Conservation (phyloP, 176 grass and related monocot genomes). For the maize (Zea mays) region DNA sequence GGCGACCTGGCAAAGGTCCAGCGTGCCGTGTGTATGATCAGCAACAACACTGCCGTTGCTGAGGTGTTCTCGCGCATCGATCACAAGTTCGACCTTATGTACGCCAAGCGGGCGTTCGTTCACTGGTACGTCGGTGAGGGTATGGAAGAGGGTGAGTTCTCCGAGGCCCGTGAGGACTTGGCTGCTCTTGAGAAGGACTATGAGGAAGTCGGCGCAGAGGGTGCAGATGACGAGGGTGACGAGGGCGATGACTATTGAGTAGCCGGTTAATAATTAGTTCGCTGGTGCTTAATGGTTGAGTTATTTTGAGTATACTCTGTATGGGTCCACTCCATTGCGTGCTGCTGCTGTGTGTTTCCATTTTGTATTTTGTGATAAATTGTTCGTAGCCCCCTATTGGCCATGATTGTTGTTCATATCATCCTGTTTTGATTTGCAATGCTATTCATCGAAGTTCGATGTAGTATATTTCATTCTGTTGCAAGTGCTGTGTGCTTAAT, state of each 20-base stretch:
- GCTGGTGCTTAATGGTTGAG: constrained; percentile 44
- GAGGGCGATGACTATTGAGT: constrained; percentile 77
- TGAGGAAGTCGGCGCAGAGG: constrained; percentile 77
- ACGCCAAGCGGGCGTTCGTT: constrained; percentile 79
- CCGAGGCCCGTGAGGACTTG: constrained; percentile 83
- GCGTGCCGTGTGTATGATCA: constrained; percentile 94
- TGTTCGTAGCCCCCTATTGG: constrained; percentile 39
- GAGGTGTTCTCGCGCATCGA: constrained; percentile 89
- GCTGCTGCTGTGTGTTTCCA: constrained; percentile 48
- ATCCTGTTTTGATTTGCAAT: constrained; percentile 38
- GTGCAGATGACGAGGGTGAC: constrained; percentile 66
- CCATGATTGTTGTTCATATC: constrained; percentile 59
- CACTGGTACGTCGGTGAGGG: constrained; percentile 95
- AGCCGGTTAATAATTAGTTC: constrained; percentile 57
- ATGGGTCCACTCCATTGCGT: constrained; percentile 38
- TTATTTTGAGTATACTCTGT: constrained; percentile 40
- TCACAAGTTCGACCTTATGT: constrained; percentile 96
- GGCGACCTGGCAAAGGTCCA: constrained; percentile 91
- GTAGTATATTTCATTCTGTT: constrained; percentile 7
- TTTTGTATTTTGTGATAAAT: constrained; percentile 46
- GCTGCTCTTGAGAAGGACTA: constrained; percentile 93
- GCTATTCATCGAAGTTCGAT: constrained; percentile 24
- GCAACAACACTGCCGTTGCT: constrained; percentile 88
- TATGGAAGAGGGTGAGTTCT: constrained; percentile 95
- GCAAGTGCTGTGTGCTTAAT: background rate